These are phyloP conservation scores for Hypoxylon sp. DNA, from an alignment of 2,329 filamentous ascomycete genomes.

Conservation along the genomic window DNA sequence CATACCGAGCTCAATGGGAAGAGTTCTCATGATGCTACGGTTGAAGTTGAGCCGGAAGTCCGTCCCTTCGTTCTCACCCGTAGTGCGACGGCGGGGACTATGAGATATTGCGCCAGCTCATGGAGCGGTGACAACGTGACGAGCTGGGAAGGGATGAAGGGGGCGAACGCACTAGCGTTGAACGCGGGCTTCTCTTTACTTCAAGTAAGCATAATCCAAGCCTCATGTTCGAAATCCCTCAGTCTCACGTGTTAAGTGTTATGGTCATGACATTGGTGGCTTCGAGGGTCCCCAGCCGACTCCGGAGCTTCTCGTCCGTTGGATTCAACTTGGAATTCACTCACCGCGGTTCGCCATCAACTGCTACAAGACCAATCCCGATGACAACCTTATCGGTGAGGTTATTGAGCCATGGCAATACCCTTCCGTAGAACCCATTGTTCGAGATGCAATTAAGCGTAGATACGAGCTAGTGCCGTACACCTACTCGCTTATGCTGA, in stretches of 20 bases:
- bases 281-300: slow-evolving; percentile 81
- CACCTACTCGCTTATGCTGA: slow-evolving; percentile 75
- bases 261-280: slow-evolving; percentile 81
- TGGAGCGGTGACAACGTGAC: slow-evolving; percentile 84
- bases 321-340: slow-evolving; percentile 80
- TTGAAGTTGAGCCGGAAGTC: slow-evolving; percentile 69
- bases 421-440: slow-evolving; percentile 72
- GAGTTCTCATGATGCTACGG: slow-evolving; percentile 76
- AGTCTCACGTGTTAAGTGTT: slow-evolving; percentile 62
- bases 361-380: slow-evolving; percentile 79
- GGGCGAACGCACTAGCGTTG: slow-evolving; percentile 77
- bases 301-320: slow-evolving; percentile 78
- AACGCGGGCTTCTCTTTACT: slow-evolving; percentile 78
- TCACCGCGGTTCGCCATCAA: slow-evolving; percentile 82
- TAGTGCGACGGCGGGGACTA: slow-evolving; percentile 78
- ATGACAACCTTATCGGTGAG: slow-evolving; percentile 76
- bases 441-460: slow-evolving; percentile 76
- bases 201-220: slow-evolving; percentile 60
- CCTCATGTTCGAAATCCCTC: slow-evolving; percentile 4
- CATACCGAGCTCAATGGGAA: slow-evolving; percentile 81
- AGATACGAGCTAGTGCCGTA: slow-evolving; percentile 81
- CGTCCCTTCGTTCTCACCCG: slow-evolving; percentile 79
- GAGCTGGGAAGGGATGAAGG: slow-evolving; percentile 80
- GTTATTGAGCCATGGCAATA: slow-evolving; percentile 87
- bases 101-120: slow-evolving; percentile 78